Percentiles rank a stretch among this genome's conserved stretches.
Conservation (phyloP, 805 yeast genomes). For the Saccharomycopsis amapae region DNA sequence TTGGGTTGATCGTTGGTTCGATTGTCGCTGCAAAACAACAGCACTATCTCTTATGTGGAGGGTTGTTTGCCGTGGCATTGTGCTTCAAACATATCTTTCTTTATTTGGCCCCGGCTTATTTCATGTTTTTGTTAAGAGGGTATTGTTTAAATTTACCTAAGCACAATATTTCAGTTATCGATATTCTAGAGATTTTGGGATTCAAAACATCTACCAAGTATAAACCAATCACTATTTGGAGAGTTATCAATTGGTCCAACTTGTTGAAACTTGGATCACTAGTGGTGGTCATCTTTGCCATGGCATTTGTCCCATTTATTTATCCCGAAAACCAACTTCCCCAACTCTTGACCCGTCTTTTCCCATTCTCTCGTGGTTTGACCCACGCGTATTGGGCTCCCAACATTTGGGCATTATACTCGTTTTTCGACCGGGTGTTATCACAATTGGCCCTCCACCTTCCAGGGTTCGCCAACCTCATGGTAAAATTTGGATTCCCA, state of each 20-base stretch:
- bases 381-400: conserved; percentile 99
- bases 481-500: conserved; percentile 29
- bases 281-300: conserved; percentile 51
- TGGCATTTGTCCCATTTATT: conserved; percentile 77
- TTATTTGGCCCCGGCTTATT: conserved; percentile 91
- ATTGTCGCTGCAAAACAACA: conserved; percentile 61
- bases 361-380: conserved; percentile 90
- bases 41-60: conserved; percentile 52
- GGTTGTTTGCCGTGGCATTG: conserved; percentile 64
- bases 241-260: conserved; percentile 45
- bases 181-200: background rate
- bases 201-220: conserved; percentile 23
- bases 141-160: conserved; percentile 49
- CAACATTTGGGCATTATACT: conserved; percentile 91
- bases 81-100: conserved; percentile 94
- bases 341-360: conserved; percentile 60
- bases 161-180: conserved; percentile 25
- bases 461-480: conserved; percentile 39
- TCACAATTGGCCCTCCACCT: conserved; percentile 30
- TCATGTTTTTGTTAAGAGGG: conserved; percentile 64
- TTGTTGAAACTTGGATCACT: conserved; percentile 54
- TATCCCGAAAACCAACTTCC: conserved; percentile 50
- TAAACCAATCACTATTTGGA: conserved; percentile 22
- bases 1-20: conserved; percentile 71
- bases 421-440: conserved; percentile 68